phyloP scores from a whole-genome alignment of 345 rosid species.

The Arabis hirsuta region DNA sequence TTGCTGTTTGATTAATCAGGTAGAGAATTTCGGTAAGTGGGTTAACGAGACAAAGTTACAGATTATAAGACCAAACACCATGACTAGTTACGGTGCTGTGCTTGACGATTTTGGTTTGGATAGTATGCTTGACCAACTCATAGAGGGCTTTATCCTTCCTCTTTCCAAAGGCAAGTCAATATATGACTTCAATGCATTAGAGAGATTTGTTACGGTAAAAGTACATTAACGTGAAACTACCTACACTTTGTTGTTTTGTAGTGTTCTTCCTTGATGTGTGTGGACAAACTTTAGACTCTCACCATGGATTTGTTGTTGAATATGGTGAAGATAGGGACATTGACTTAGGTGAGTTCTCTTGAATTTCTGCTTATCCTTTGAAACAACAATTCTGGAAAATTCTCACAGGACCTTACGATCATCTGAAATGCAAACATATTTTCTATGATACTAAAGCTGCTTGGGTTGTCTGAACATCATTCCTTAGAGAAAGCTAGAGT shows the following conservation, averaged over 20 bases:
- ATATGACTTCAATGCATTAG: not conserved
- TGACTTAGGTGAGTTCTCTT: conserved; percentile 64
- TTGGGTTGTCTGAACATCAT: not conserved
- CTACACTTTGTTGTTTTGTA: conserved; percentile 42
- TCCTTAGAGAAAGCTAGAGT: not conserved
- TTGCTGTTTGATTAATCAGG: conserved; percentile 56
- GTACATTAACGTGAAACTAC: not conserved
- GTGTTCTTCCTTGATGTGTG: conserved; percentile 80
- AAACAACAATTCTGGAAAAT: not conserved
- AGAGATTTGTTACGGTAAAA: not conserved
- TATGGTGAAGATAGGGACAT: conserved; percentile 69
- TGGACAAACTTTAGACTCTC: conserved; percentile 73
- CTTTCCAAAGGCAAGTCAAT: conserved; percentile 55
- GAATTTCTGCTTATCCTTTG: conserved; percentile 7
- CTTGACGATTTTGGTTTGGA: conserved; percentile 87
- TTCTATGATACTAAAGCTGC: not conserved
- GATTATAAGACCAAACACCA: conserved; percentile 71
- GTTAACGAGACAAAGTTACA: conserved; percentile 51
- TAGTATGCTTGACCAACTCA: conserved; percentile 63
- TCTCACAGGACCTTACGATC: not conserved
- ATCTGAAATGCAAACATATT: not conserved
- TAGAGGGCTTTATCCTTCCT: conserved; percentile 67
- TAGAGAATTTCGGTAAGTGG: conserved; percentile 77
- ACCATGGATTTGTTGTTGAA: conserved; percentile 83
- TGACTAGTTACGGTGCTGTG: conserved; percentile 71